Base-by-base conservation (phyloP, 768 basidiomycete genomes). In the Auriscalpium orientale region DNA sequence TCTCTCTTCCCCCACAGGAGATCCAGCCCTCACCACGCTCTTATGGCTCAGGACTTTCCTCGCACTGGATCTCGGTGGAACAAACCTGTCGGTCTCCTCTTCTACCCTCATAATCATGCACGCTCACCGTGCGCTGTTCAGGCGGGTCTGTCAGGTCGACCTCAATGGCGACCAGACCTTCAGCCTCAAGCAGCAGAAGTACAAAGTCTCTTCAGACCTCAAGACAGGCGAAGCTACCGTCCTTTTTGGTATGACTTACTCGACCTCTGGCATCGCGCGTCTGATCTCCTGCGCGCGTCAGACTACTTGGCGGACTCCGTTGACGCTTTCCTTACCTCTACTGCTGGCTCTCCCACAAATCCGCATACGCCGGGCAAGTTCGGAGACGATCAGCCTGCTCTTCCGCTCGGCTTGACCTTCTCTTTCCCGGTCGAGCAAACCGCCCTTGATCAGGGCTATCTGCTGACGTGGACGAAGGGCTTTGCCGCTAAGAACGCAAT, bases 301-400 rank as follows among this genome's bases (percentile, higher is more conserved):
- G 97, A 98, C 74, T 99, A 98, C 74, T 88, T 99, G 63, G 97
- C 97, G 38, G 91, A 94, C 60, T 95, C 91, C 2, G 95, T 99
- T 15, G 93, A 98, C 67, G 83, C 91, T 10, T 99, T 99, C 75
- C 77, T 98, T 62, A 95, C 91, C 22, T 80, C 85, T 34, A 63
- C 55, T 28, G 47, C 59, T n/a, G 54, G 28, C 18, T 43, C 52
- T 15, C 43, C 53, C 5, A 44, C 44, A n/a, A 21, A 22, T 34
- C 15, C 33, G n/a, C 34, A 9, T 16, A 2, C n/a, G 12, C 21
- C 44, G 13, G 37, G 15, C 1, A 73, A 79, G 62, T 63, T 71
- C 2, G 73, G 81, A 9, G 72, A 76, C 49, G 59, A 59, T 37
- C 53, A 61, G n/a, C 56, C 58, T 21, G 62, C 67, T 16, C 62